phyloP scores from a whole-genome alignment of 257 asterid species.

The Nicotiana tabacum region DNA sequence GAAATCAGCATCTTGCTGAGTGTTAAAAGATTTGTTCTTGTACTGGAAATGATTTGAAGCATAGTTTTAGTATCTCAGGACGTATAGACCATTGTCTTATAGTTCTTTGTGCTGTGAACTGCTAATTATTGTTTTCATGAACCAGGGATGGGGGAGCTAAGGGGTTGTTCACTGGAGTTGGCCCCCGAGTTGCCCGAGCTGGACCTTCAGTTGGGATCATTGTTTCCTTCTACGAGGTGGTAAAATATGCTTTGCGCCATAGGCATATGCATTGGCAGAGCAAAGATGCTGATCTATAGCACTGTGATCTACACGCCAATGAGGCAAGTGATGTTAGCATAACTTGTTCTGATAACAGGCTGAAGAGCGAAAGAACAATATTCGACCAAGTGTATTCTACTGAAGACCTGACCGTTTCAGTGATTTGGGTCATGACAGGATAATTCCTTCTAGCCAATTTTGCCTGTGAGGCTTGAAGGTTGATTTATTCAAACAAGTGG shows the following conservation, averaged over 20 bases:
- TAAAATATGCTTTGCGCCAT: constrained; percentile 45
- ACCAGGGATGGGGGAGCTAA: constrained; percentile 64
- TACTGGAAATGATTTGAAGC: neutral
- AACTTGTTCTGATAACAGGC: neutral
- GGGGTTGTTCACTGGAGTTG: constrained; percentile 65
- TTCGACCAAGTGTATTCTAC: neutral
- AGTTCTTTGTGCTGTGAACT: neutral
- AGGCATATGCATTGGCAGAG: constrained; percentile 16
- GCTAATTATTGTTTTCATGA: neutral
- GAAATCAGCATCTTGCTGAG: neutral
- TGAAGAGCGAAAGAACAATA: neutral
- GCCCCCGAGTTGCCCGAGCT: constrained; percentile 69
- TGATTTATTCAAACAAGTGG: neutral
- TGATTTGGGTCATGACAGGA: neutral
- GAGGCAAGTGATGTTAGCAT: neutral
- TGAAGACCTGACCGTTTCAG: neutral
- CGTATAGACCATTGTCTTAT: neutral
- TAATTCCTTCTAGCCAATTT: neutral
- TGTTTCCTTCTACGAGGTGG: constrained; percentile 73
- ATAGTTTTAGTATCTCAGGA: neutral
- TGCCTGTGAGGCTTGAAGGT: neutral
- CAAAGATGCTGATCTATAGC: neutral
- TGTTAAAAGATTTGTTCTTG: neutral
- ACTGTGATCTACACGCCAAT: neutral
- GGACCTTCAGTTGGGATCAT: constrained; percentile 96